Evolutionary conservation across 2,329 filamentous ascomycete genomes (phyloP).

Genomic region (Colletotrichum higginsianum): DNA sequence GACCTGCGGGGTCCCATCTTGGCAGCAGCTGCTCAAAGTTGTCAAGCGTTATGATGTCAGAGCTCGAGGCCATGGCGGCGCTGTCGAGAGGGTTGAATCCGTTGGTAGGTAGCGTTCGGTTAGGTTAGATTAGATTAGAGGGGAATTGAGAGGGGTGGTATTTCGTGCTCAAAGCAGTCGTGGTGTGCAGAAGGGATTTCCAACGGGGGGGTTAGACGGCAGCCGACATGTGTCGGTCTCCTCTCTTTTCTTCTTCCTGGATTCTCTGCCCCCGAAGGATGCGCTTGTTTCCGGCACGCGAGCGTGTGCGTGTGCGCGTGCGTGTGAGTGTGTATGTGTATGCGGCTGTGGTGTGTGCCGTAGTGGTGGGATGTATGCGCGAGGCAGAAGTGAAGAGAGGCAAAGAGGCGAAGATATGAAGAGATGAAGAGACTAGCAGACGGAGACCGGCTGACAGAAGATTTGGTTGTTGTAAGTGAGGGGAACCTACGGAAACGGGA

Average conservation of each 20-base stretch:
- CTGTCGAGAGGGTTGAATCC: slow-evolving; percentile 10
- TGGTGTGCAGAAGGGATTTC: slow-evolving; percentile 28
- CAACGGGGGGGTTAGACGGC: slow-evolving; percentile 18
- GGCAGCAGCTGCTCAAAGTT: slow-evolving; percentile 65
- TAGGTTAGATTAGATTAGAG: neutral
- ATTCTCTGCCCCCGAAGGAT: neutral
- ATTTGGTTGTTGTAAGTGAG: slow-evolving; percentile 6
- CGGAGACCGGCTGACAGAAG: neutral
- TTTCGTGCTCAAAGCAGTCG: slow-evolving; percentile 33
- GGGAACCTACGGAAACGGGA: slow-evolving; percentile 10
- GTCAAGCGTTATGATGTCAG: slow-evolving; percentile 65
- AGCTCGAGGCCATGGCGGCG: slow-evolving; percentile 43
- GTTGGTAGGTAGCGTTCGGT: neutral
- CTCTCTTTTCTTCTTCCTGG: neutral
- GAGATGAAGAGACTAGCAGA: neutral
- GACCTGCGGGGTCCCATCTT: slow-evolving; percentile 61
- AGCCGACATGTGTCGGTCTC: slow-evolving; percentile 28
- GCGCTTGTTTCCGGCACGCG: neutral
- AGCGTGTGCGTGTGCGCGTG: neutral
- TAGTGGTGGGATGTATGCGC: slow-evolving; percentile 3
- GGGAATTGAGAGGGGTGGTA: slow-evolving; percentile 23
- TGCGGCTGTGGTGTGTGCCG: neutral
- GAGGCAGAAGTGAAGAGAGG: neutral
- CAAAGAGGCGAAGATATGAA: neutral
- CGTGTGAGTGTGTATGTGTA: neutral